phyloP scores from a whole-genome alignment of 805 yeast genomes.

The Candida jianshihensis region DNA sequence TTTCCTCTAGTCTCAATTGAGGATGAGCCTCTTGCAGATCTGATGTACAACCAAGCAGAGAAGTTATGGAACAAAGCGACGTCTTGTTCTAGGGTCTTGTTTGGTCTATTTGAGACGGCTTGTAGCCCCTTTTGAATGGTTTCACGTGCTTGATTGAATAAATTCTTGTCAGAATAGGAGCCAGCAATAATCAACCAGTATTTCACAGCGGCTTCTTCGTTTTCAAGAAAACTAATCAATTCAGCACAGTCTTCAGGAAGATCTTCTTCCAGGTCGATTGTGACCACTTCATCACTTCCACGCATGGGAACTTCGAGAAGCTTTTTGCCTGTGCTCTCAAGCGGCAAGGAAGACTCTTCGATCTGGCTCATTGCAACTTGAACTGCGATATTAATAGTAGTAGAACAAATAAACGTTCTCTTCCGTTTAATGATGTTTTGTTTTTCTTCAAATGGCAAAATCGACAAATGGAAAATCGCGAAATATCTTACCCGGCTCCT shows the following conservation, averaged over 20 bases:
- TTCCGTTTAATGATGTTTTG: too few relatives aligned
- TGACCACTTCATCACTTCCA: slow-evolving; percentile 77
- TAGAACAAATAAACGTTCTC: too few relatives aligned
- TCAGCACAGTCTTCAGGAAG: slow-evolving; percentile 88
- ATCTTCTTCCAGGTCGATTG: slow-evolving; percentile 73
- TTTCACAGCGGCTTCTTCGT: slow-evolving; percentile 67
- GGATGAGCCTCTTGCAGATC: slow-evolving; percentile 29
- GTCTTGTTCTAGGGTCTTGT: slow-evolving; percentile 15
- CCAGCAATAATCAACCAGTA: slow-evolving; percentile 82
- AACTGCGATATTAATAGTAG: too few relatives aligned
- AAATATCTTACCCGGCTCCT: too few relatives aligned
- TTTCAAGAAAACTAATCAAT: slow-evolving; percentile 66
- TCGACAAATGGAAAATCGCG: too few relatives aligned
- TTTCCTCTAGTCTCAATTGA: slow-evolving; percentile 22
- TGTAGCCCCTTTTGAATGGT: slow-evolving; percentile 9
- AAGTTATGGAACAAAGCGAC: slow-evolving; percentile 53
- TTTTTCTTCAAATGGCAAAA: too few relatives aligned
- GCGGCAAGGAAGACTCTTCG: slow-evolving; percentile 4
- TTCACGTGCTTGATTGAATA: slow-evolving; percentile 48
- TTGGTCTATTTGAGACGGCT: slow-evolving; percentile 3
- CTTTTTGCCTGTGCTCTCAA: slow-evolving; percentile 3
- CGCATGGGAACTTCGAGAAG: slow-evolving; percentile 57
- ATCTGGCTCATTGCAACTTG: slow-evolving; percentile 7
- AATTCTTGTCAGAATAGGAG: slow-evolving; percentile 64
- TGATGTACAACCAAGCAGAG: slow-evolving; percentile 67